phyloP scores from a whole-genome alignment of 2,329 filamentous ascomycete species.

The Talaromyces rugulosus region DNA sequence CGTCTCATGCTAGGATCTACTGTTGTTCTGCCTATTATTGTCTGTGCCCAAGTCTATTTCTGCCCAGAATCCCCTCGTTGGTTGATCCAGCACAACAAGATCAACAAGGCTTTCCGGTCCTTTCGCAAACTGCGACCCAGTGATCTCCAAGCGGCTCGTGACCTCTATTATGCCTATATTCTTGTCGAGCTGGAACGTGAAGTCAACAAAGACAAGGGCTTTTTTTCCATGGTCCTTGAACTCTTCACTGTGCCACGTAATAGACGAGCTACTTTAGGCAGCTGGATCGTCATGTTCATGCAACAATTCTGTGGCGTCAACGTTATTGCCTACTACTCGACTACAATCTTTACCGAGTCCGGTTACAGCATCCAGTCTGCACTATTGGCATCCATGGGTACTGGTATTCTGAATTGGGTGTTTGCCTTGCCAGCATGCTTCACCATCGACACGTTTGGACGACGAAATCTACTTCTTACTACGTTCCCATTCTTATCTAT shows the following conservation, averaged over 20 bases:
- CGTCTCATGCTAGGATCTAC: slow-evolving; percentile 66
- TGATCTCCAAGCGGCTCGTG: slow-evolving; percentile 52
- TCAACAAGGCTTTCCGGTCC: slow-evolving; percentile 45
- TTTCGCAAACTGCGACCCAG: slow-evolving; percentile 47
- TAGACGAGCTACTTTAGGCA: slow-evolving; percentile 54
- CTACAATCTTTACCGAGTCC: slow-evolving; percentile 57
- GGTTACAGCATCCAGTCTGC: slow-evolving; percentile 50
- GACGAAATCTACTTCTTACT: slow-evolving; percentile 57
- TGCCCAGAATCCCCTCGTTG: slow-evolving; percentile 56
- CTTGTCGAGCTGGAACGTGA: slow-evolving; percentile 60
- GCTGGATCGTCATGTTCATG: slow-evolving; percentile 58
- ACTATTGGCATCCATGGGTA: slow-evolving; percentile 59
- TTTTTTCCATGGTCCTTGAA: slow-evolving; percentile 53
- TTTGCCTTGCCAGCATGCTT: slow-evolving; percentile 62
- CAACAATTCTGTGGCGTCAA: slow-evolving; percentile 48
- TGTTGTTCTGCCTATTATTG: slow-evolving; percentile 57
- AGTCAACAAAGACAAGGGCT: slow-evolving; percentile 47
- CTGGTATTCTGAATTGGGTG: slow-evolving; percentile 62
- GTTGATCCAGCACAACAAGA: slow-evolving; percentile 47
- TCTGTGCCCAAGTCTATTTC: slow-evolving; percentile 59
- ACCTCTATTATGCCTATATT: slow-evolving; percentile 54
- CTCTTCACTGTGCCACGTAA: slow-evolving; percentile 60
- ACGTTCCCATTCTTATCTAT: slow-evolving; percentile 60
- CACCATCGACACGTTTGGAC: slow-evolving; percentile 64
- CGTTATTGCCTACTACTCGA: slow-evolving; percentile 59